These are phyloP conservation scores for Lactuca saligna DNA, from an alignment of 129 eudicot genomes.

Conservation along the genomic window DNA sequence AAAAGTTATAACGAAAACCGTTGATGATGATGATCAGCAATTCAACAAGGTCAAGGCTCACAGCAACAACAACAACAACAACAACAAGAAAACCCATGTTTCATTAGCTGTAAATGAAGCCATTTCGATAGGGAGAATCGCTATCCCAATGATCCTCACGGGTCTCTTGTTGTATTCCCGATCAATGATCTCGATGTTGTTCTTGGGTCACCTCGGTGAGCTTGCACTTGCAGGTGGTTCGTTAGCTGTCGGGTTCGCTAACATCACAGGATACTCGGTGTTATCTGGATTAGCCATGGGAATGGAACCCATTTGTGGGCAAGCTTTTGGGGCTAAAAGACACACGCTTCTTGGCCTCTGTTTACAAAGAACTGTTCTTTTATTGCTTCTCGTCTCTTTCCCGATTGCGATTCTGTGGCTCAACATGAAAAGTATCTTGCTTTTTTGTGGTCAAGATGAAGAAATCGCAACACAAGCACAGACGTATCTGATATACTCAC, in stretches of 20 bases:
- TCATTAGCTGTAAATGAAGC: slow-evolving; percentile 48
- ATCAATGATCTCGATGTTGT: slow-evolving; percentile 83
- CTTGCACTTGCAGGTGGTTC: slow-evolving; percentile 83
- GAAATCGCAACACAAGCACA: slow-evolving; percentile 74
- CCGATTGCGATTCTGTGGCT: slow-evolving; percentile 68
- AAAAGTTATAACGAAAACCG: slow-evolving; percentile 30
- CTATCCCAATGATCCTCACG: slow-evolving; percentile 85
- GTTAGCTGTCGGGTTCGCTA: slow-evolving; percentile 80
- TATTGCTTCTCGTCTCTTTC: slow-evolving; percentile 51
- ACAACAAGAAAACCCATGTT: slow-evolving; percentile 35
- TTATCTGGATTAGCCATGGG: slow-evolving; percentile 93
- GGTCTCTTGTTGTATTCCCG: slow-evolving; percentile 79
- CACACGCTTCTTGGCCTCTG: slow-evolving; percentile 69
- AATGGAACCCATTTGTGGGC: slow-evolving; percentile 94
- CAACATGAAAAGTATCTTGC: slow-evolving; percentile 62
- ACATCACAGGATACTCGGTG: slow-evolving; percentile 84
- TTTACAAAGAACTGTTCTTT: slow-evolving; percentile 56
- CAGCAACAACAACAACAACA: slow-evolving; percentile 10
- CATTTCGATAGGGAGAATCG: slow-evolving; percentile 52
- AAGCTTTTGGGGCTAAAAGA: slow-evolving; percentile 76
- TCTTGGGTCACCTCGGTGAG: slow-evolving; percentile 74
- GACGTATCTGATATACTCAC: slow-evolving; percentile 54
- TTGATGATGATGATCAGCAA: slow-evolving; percentile 36
- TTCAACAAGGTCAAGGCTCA: slow-evolving; percentile 24
- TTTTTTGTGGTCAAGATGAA: slow-evolving; percentile 70